A percentile compares a stretch with the other conserved stretches of the same genome.
These are phyloP conservation scores for Botryotinia calthae DNA, from an alignment of 2,329 filamentous ascomycete species.

Conservation along the genomic window DNA sequence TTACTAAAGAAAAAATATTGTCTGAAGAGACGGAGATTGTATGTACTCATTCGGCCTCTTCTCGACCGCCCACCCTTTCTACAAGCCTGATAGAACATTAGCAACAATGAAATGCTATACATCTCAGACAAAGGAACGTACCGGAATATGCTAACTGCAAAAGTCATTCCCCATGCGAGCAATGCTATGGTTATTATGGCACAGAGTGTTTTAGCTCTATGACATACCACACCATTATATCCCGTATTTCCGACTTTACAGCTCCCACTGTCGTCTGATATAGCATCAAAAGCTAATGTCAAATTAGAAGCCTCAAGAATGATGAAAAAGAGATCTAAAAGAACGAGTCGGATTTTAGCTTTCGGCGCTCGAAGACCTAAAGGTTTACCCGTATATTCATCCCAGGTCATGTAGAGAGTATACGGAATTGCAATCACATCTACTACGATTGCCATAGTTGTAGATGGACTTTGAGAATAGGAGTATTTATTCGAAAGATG, in stretches of 20 bases:
- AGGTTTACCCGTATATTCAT: conserved; percentile 94
- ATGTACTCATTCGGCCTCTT: conserved; percentile 40
- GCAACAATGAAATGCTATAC: conserved; percentile 22
- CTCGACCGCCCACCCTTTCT: conserved; percentile 57
- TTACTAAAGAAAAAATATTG: conserved; percentile 15
- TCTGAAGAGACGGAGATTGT: conserved; percentile 2
- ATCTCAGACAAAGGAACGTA: conserved; percentile 35
- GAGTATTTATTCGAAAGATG: conserved; percentile 44
- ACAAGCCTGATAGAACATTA: conserved; percentile 47
- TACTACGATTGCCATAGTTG: conserved; percentile 84
- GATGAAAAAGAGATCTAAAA: conserved; percentile 93
- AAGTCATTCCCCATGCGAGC: conserved; percentile 86
- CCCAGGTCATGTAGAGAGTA: conserved; percentile 88
- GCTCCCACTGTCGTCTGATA: conserved; percentile 61
- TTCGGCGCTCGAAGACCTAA: conserved; percentile 79
- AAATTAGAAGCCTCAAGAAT: conserved; percentile 95
- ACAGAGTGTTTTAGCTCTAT: conserved; percentile 67
- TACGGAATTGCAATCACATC: conserved; percentile 88
- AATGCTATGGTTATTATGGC: conserved; percentile 78
- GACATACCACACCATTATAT: conserved; percentile 51
- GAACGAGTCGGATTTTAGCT: conserved; percentile 83
- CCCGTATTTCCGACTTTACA: conserved; percentile 49
- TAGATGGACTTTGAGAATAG: conserved; percentile 66
- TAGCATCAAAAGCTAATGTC: conserved; percentile 80
- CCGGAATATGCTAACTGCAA: conserved; percentile 80